These are phyloP conservation scores for Debaryomyces sp. DNA, from an alignment of 1,139 yeast genomes.

Conservation along the genomic window DNA sequence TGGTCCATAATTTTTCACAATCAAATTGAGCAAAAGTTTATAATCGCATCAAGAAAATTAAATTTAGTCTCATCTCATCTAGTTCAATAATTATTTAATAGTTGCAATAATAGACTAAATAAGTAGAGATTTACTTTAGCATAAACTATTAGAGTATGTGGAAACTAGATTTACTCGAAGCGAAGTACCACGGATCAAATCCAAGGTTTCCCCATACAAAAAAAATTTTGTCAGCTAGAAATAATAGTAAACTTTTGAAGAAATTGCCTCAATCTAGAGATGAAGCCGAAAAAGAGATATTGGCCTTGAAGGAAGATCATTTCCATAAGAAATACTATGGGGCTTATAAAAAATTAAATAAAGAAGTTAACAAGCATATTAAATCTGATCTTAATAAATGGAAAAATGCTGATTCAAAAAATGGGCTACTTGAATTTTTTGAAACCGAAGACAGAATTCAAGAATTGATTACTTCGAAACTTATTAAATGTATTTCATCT, in stretches of 20 bases:
- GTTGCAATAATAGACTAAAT: not conserved
- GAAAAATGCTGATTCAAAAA: constrained; percentile 20
- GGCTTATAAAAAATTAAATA: constrained; percentile 42
- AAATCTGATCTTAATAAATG: constrained; percentile 26
- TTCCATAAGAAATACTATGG: constrained; percentile 56
- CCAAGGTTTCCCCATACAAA: constrained; percentile 61
- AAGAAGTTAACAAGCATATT: constrained; percentile 33
- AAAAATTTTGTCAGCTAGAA: constrained; percentile 50
- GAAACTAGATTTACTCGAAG: constrained; percentile 56
- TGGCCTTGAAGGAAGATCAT: constrained; percentile 46
- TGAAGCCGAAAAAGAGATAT: constrained; percentile 48
- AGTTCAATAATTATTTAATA: not conserved
- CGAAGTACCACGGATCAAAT: constrained; percentile 41
- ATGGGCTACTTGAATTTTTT: constrained; percentile 23
- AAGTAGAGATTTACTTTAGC: constrained; percentile 11
- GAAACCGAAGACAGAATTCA: constrained; percentile 20
- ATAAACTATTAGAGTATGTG: constrained; percentile 29
- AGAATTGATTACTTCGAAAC: constrained; percentile 34
- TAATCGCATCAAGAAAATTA: constrained; percentile 3
- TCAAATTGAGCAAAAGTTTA: constrained; percentile 9
- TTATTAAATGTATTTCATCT: constrained; percentile 30
- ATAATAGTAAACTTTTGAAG: constrained; percentile 46
- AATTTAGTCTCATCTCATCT: constrained; percentile 15
- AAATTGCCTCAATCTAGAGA: constrained; percentile 40
- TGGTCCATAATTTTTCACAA: constrained; percentile 11